A percentile compares a stretch with the other conserved stretches of the same genome.
phyloP scores from a whole-genome alignment of 495 filamentous ascomycete genomes.

The Neurospora hispaniola region DNA sequence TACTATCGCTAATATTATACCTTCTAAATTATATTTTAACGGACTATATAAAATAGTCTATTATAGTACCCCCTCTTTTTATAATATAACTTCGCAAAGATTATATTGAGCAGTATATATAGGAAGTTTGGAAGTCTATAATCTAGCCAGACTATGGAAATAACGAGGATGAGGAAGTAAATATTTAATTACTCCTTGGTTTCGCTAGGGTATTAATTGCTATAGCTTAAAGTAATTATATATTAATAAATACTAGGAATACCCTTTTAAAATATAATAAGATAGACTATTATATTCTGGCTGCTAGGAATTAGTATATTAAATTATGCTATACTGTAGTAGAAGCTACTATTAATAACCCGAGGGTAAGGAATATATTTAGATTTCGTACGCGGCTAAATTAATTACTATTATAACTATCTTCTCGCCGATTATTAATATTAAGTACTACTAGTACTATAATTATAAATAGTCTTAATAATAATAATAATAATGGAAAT shows the following conservation, averaged over 20 bases:
- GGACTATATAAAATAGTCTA: background rate
- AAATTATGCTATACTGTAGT: background rate
- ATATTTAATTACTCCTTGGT: no score
- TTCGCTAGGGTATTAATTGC: no score
- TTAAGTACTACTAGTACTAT: no score
- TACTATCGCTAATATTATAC: background rate
- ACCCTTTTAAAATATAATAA: background rate
- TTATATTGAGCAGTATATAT: background rate
- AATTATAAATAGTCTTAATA: no score
- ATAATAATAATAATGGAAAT: no score
- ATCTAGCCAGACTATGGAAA: no score
- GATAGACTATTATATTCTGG: background rate
- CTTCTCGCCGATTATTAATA: no score
- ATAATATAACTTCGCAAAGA: background rate
- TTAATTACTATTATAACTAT: no score
- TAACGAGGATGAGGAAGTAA: no score
- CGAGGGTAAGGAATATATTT: background rate
- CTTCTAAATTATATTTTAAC: background rate
- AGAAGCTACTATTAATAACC: background rate
- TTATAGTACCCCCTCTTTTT: background rate
- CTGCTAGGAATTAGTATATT: background rate
- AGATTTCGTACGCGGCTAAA: no score
- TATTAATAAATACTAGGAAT: background rate
- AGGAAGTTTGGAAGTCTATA: no score
- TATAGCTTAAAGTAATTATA: no score